Conservation (phyloP, 2,329 filamentous ascomycete species). For the Knoxdaviesia capensis region DNA sequence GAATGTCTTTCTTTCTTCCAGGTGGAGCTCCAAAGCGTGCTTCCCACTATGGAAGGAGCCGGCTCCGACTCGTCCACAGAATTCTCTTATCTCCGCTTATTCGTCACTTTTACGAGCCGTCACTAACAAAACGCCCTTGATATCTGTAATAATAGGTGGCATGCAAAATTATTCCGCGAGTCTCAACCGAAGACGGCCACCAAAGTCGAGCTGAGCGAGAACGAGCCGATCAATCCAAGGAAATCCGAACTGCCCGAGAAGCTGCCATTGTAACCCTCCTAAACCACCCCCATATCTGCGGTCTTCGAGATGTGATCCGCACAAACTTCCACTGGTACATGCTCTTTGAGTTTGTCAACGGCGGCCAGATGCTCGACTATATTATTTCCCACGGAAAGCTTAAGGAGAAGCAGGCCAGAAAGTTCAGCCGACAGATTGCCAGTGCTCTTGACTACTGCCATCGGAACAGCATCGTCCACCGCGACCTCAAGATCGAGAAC, state of each 20-base stretch:
- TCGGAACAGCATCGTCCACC: conserved; percentile 92
- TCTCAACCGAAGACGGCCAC: conserved; percentile 70
- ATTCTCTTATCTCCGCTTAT: not conserved
- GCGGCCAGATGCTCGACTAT: conserved; percentile 98
- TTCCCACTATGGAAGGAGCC: no score
- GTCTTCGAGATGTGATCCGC: conserved; percentile 82
- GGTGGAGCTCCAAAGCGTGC: no score
- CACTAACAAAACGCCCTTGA: not conserved
- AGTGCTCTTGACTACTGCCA: conserved; percentile 96
- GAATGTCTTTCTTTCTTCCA: no score
- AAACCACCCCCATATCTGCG: conserved; percentile 89
- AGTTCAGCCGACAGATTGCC: conserved; percentile 92
- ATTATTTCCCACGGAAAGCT: conserved; percentile 96
- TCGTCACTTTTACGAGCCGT: not conserved
- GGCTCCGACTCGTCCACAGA: no score
- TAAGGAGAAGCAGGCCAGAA: conserved; percentile 95
- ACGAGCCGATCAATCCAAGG: conserved; percentile 86
- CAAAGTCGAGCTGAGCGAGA: conserved; percentile 55
- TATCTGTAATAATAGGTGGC: conserved; percentile 44
- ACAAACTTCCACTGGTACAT: conserved; percentile 99
- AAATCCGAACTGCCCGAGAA: conserved; percentile 84
- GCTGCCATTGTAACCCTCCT: conserved; percentile 90
- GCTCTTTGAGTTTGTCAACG: conserved; percentile 98
- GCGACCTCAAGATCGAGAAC: conserved; percentile 96
- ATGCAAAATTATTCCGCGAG: conserved; percentile 89